Conservation (phyloP, 2,329 filamentous ascomycete genomes). For the Colletotrichum navitas region DNA sequence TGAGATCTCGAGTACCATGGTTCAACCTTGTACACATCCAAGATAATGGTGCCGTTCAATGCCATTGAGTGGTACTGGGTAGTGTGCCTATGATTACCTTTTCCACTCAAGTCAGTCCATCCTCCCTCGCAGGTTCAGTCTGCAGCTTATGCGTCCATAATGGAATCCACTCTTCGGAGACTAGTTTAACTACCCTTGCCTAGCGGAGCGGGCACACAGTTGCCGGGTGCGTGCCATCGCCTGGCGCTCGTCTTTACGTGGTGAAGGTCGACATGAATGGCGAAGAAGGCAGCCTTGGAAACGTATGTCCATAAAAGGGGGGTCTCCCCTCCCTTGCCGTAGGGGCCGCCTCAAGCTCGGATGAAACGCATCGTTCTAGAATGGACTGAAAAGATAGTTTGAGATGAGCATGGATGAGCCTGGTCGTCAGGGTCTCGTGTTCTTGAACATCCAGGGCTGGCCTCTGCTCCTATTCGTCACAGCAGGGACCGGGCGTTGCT, state of each 20-base stretch:
- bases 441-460: neutral
- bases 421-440: slow-evolving; percentile 1
- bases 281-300: neutral
- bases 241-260: too few species aligned
- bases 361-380: slow-evolving; percentile 40
- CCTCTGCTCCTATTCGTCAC: slow-evolving; percentile 17
- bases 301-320: neutral
- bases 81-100: slow-evolving; percentile 1
- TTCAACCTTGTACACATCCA: neutral
- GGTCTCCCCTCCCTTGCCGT: neutral
- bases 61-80: neutral
- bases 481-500: neutral
- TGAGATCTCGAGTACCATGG: slow-evolving; percentile 17
- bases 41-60: neutral
- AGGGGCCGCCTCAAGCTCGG: neutral
- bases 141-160: too few species aligned
- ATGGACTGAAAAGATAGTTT: slow-evolving; percentile 32
- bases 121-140: neutral
- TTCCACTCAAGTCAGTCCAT: neutral
- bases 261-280: neutral
- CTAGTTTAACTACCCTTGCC: neutral
- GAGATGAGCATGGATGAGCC: slow-evolving; percentile 20
- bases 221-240: neutral
- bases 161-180: neutral
- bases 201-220: neutral